Evolutionary conservation across 2,329 filamentous ascomycete species (phyloP).

Genomic region (Geosmithia flava): DNA sequence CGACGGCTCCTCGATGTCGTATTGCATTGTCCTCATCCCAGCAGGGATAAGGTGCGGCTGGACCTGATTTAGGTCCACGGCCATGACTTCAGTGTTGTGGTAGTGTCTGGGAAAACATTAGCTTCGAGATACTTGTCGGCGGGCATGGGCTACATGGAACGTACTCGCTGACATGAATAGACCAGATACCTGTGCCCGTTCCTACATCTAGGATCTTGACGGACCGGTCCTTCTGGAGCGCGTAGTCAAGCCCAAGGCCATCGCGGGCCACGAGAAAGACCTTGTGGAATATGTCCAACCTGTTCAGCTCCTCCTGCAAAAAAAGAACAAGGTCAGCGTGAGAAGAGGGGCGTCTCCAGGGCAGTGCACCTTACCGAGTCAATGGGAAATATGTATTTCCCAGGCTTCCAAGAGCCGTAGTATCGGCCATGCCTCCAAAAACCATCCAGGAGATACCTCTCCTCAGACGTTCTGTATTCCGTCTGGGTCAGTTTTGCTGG

Average conservation of each 20-base stretch:
- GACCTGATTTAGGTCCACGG: conserved; percentile 25
- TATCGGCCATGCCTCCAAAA: conserved; percentile 51
- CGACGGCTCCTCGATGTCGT: conserved; percentile 60
- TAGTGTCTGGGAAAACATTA: conserved; percentile 8
- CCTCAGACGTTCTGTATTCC: not conserved
- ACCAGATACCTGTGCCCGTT: conserved; percentile 86
- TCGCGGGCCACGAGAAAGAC: conserved; percentile 55
- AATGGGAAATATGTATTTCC: conserved; percentile 65
- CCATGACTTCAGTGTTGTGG: conserved; percentile 17
- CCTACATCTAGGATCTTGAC: conserved; percentile 53
- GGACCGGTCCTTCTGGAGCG: conserved; percentile 5
- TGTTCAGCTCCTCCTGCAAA: conserved; percentile 55
- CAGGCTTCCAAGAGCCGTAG: conserved; percentile 56
- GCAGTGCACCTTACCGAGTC: conserved; percentile 46
- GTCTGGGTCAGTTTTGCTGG: not conserved
- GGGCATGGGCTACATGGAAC: conserved; percentile 10
- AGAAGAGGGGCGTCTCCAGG: not conserved
- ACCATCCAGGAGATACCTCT: conserved; percentile 7
- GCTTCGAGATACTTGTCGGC: conserved; percentile 2
- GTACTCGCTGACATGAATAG: conserved; percentile 72
- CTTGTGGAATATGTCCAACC: conserved; percentile 74
- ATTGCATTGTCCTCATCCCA: conserved; percentile 41
- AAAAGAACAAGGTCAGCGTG: conserved; percentile 6
- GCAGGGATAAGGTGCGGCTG: conserved; percentile 44
- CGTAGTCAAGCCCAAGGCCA: conserved; percentile 14